Percentiles rank a stretch among this genome's conserved stretches.
phyloP scores from a whole-genome alignment of 495 filamentous ascomycete species.

The Sabuloglossum arenarium region DNA sequence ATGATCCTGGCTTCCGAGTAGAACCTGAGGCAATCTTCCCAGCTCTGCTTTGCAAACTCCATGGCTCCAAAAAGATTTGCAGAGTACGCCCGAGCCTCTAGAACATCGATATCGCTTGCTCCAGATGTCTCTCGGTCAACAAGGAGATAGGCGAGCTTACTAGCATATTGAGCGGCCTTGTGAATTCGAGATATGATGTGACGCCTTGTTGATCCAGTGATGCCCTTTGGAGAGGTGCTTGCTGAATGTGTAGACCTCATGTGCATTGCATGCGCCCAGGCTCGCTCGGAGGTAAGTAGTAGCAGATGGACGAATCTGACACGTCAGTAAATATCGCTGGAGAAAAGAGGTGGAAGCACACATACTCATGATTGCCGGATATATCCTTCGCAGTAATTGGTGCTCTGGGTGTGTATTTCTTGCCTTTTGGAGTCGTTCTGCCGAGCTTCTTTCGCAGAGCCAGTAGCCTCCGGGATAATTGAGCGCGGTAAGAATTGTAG shows the following conservation, averaged over 20 bases:
- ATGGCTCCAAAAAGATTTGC: slow-evolving; percentile 51
- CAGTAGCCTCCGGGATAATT: slow-evolving; percentile 63
- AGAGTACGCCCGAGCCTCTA: slow-evolving; percentile 76
- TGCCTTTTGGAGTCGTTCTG: slow-evolving; percentile 58
- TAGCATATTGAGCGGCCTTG: slow-evolving; percentile 53
- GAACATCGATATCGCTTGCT: slow-evolving; percentile 45
- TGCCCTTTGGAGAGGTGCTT: slow-evolving; percentile 44
- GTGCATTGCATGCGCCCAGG: slow-evolving; percentile 92
- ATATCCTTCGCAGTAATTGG: slow-evolving; percentile 61
- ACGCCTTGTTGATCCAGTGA: slow-evolving; percentile 55
- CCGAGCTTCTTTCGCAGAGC: slow-evolving; percentile 68
- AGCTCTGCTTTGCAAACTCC: slow-evolving; percentile 68
- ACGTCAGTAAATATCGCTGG: neutral
- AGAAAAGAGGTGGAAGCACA: slow-evolving; percentile 5
- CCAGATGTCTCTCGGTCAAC: slow-evolving; percentile 33
- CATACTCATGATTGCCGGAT: slow-evolving; percentile 49
- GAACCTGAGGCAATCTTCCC: slow-evolving; percentile 54
- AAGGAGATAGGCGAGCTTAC: slow-evolving; percentile 44
- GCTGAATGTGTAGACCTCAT: slow-evolving; percentile 72
- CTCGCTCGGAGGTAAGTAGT: slow-evolving; percentile 70
- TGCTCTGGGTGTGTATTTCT: slow-evolving; percentile 57
- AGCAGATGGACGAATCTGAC: slow-evolving; percentile 57
- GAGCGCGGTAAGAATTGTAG: slow-evolving; percentile 64
- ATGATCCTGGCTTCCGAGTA: slow-evolving; percentile 64
- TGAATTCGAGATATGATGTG: slow-evolving; percentile 75